Evolutionary conservation across 805 yeast genomes (phyloP).

Genomic region (Yarrowia sp.): DNA sequence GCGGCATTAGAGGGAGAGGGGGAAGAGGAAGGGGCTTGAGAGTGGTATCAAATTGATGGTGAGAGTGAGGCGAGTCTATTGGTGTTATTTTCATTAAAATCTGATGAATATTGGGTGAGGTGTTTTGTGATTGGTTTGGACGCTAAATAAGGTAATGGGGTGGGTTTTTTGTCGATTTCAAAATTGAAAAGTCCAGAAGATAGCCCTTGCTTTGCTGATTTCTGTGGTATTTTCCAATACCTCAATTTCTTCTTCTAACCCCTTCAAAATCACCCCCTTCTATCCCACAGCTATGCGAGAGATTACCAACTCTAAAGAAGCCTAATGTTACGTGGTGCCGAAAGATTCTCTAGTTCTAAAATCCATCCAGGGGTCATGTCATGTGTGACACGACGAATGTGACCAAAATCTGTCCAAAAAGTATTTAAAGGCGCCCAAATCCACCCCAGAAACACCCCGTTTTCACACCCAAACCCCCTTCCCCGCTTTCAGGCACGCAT

Average conservation of each 20-base stretch:
- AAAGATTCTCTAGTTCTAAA: constrained; percentile 1
- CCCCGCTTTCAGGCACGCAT: constrained; percentile 11
- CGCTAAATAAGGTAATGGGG: background rate
- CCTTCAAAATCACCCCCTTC: background rate
- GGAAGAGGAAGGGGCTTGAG: too few species aligned
- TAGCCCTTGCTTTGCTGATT: background rate
- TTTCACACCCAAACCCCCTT: background rate
- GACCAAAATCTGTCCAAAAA: too few species aligned
- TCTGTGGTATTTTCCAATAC: background rate
- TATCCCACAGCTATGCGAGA: constrained; percentile 15
- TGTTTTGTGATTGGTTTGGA: background rate
- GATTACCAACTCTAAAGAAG: constrained; percentile 18
- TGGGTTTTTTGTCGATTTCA: background rate
- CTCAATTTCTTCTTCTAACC: background rate
- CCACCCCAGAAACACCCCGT: background rate
- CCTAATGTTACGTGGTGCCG: constrained; percentile 14
- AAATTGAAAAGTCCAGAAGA: background rate
- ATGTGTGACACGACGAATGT: background rate
- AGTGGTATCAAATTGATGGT: background rate
- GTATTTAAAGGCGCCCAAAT: too few species aligned
- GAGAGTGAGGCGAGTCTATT: background rate
- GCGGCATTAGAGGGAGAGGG: background rate
- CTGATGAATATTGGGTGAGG: background rate
- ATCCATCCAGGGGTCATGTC: constrained; percentile 1
- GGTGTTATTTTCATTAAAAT: background rate